Evolutionary conservation across 2,329 filamentous ascomycete species (phyloP), one percentile per base, ranked within the genome.

Genomic region (Exophiala alcalophila): DNA sequence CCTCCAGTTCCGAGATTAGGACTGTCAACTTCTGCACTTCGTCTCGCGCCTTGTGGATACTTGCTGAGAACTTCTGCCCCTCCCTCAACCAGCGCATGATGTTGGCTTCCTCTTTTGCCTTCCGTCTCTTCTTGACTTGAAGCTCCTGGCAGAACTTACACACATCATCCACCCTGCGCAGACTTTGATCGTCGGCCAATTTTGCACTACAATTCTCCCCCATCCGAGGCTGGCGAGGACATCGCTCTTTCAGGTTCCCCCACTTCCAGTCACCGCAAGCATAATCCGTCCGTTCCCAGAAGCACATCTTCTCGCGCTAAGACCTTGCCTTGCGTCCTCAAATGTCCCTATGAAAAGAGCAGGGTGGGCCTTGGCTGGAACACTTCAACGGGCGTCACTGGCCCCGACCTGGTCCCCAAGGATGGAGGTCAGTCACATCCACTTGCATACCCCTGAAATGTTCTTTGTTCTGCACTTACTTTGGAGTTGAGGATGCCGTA

Each of bases 241-340:
- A 57, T 28, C 53, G 47, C 19, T 50, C 37, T 42, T 53, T 54
- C 54, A 57, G 54, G 38, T 57, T 57, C n/a, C 54, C 54, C 54
- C 54, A 57, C 50, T 41, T 54, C 53, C 53, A 55, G 32, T 57
- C 54, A 25, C 53, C 48, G 37, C 54, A 57, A 4, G 23, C 9
- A 35, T 32, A 57, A 23, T 47, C 44, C 5, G 41, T 51, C 18
- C 44, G 38, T 5, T 45, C 54, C 43, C 47, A 57, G 44, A 49
- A 57, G 38, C 54, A 57, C 54, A 57, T 57, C 18, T 35, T 41
- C 27, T 12, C 19, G 27, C 10, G 16, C 14, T 3, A 18, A 12
- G 6, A 15, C 18, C n/a, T n/a, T n/a, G n/a, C n/a, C n/a, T n/a
- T n/a, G n/a, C n/a, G n/a, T n/a, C n/a, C n/a, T n/a, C n/a, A n/a